Percentiles rank a stretch among this genome's conserved stretches.
Evolutionary conservation across 345 rosid genomes (phyloP).

Genomic region (Rhizophora mangle): DNA sequence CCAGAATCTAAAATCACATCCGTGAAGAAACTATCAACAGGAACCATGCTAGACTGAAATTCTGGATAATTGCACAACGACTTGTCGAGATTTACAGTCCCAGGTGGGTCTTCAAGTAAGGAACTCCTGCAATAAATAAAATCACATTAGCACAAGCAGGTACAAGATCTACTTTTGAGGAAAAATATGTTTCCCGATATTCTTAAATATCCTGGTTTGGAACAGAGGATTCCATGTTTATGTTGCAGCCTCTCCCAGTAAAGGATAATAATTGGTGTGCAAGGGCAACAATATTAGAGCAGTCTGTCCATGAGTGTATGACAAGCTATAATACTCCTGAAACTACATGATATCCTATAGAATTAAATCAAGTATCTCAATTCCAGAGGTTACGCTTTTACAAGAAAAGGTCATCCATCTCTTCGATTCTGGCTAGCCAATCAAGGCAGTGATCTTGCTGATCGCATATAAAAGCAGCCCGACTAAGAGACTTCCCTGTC

Average conservation of each 20-base stretch:
- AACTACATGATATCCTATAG: slow-evolving; percentile 27
- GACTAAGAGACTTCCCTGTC: slow-evolving; percentile 23
- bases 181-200: slow-evolving; percentile 2
- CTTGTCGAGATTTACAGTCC: slow-evolving; percentile 25
- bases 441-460: slow-evolving; percentile 36
- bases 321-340: slow-evolving; percentile 25
- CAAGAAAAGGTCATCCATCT: slow-evolving; percentile 74
- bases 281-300: slow-evolving; percentile 19
- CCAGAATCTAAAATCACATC: slow-evolving; percentile 26
- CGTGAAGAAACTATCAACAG: slow-evolving; percentile 13
- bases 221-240: slow-evolving; percentile 9
- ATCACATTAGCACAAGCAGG: slow-evolving; percentile 3
- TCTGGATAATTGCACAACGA: slow-evolving; percentile 31
- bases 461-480: slow-evolving; percentile 10
- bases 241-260: slow-evolving; percentile 11
- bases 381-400: slow-evolving; percentile 45
- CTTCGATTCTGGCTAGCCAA: slow-evolving; percentile 47
- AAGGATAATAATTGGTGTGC: slow-evolving; percentile 2
- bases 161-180: slow-evolving; percentile 10
- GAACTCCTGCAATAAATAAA: slow-evolving; percentile 43
- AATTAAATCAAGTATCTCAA: slow-evolving; percentile 39
- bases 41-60: slow-evolving; percentile 17
- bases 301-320: slow-evolving; percentile 32
- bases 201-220: slow-evolving; percentile 6
- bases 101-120: slow-evolving; percentile 37